A percentile compares a stretch with the other conserved stretches of the same genome.
phyloP scores from a whole-genome alignment of 2,329 filamentous ascomycete species.

The Cordyceps pruinosa region DNA sequence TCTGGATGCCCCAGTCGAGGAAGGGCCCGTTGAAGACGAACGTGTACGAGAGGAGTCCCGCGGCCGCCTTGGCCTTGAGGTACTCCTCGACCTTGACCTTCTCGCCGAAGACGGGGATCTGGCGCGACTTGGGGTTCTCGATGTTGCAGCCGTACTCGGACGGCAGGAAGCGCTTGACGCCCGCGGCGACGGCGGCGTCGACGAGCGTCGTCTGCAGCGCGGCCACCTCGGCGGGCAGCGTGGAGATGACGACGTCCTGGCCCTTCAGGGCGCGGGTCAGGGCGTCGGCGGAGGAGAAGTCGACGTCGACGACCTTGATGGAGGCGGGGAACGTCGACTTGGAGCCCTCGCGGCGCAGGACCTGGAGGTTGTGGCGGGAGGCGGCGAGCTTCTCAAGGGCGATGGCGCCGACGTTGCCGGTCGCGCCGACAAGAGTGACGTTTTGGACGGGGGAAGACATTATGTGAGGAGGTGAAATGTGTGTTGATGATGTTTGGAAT shows the following conservation, averaged over 20 bases:
- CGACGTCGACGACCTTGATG: conserved; percentile 38
- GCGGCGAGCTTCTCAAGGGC: conserved; percentile 6
- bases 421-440: conserved; percentile 20
- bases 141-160: conserved; percentile 38
- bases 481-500: neutral
- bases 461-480: neutral
- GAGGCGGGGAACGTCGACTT: conserved; percentile 24
- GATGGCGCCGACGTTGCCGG: conserved; percentile 7
- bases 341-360: conserved; percentile 42
- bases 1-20: conserved; percentile 15
- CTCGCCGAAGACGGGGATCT: conserved; percentile 12
- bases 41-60: conserved; percentile 18
- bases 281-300: conserved; percentile 38
- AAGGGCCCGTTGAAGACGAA: conserved; percentile 28
- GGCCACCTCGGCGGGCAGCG: conserved; percentile 29
- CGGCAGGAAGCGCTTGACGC: conserved; percentile 46
- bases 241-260: conserved; percentile 44
- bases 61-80: conserved; percentile 5
- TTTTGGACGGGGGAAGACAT: conserved; percentile 18
- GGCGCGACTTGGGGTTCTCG: conserved; percentile 11
- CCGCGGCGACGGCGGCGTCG: conserved; percentile 44
- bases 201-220: conserved; percentile 43
- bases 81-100: conserved; percentile 16
- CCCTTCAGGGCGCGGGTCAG: conserved; percentile 40
- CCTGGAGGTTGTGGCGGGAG: conserved; percentile 31